phyloP scores from a whole-genome alignment of 2,329 filamentous ascomycete species.

The Colletotrichum simmondsii region DNA sequence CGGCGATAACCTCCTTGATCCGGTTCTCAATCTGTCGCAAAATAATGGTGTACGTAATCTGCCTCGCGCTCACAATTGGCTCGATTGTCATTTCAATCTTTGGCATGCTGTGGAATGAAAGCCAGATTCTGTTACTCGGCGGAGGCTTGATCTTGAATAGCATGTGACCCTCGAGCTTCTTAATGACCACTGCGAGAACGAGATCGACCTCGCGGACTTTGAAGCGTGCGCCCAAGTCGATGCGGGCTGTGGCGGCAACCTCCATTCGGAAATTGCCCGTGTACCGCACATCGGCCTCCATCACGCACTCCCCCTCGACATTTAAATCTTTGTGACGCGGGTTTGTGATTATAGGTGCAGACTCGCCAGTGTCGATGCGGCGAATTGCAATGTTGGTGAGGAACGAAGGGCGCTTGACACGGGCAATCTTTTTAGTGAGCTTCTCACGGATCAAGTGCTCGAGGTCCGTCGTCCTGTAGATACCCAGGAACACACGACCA shows the following conservation, averaged over 20 bases:
- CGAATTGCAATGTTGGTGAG: slow-evolving; percentile 86
- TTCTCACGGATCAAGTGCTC: slow-evolving; percentile 84
- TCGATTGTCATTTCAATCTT: slow-evolving; percentile 95
- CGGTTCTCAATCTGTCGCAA: slow-evolving; percentile 93
- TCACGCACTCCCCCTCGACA: slow-evolving; percentile 88
- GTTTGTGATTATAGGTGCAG: slow-evolving; percentile 89
- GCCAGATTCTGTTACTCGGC: slow-evolving; percentile 95
- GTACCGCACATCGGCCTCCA: slow-evolving; percentile 90
- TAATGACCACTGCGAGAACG: slow-evolving; percentile 85
- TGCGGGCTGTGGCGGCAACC: slow-evolving; percentile 90
- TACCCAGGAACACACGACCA: slow-evolving; percentile 85
- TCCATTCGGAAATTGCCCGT: slow-evolving; percentile 90
- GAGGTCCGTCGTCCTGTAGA: slow-evolving; percentile 87
- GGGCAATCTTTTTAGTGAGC: slow-evolving; percentile 94
- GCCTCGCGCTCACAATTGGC: slow-evolving; percentile 92
- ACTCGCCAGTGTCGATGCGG: slow-evolving; percentile 86
- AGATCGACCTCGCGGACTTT: slow-evolving; percentile 92
- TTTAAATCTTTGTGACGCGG: slow-evolving; percentile 88
- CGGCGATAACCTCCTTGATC: slow-evolving; percentile 92
- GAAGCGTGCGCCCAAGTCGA: slow-evolving; percentile 89
- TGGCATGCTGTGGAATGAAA: slow-evolving; percentile 93
- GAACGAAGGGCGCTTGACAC: slow-evolving; percentile 91
- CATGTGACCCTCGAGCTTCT: slow-evolving; percentile 85
- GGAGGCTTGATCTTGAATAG: slow-evolving; percentile 92
- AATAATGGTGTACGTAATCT: slow-evolving; percentile 95